Evolutionary conservation across 345 rosid species (phyloP).

Genomic region (Citropsis articulata): DNA sequence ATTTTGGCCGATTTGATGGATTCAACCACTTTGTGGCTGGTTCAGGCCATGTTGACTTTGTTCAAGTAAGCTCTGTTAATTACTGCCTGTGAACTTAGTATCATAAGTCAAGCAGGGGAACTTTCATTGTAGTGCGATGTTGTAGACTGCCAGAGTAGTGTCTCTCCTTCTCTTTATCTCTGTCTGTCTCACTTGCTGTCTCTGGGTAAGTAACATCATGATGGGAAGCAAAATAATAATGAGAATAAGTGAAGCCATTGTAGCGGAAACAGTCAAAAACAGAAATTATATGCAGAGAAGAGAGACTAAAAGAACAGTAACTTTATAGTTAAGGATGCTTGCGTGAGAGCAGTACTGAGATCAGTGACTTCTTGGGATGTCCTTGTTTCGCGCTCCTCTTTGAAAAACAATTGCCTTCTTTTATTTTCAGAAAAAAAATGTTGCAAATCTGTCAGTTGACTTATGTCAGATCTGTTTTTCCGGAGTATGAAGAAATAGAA

Average conservation of each 20-base stretch:
- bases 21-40: slow-evolving; percentile 64
- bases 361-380: no score
- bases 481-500: not conserved
- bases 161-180: not conserved
- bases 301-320: no score
- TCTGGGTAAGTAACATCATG: not conserved
- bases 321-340: no score
- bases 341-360: no score
- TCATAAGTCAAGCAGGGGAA: not conserved
- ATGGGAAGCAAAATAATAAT: not conserved
- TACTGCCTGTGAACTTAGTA: slow-evolving; percentile 1
- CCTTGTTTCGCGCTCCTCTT: no score
- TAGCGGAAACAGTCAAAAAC: not conserved
- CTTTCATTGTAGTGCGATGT: not conserved
- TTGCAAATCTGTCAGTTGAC: not conserved
- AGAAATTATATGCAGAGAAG: not conserved
- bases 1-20: slow-evolving; percentile 68
- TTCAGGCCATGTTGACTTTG: slow-evolving; percentile 56
- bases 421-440: not conserved
- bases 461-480: not conserved
- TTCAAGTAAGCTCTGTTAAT: slow-evolving; percentile 51
- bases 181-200: not conserved
- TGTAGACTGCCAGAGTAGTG: not conserved
- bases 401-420: not conserved
- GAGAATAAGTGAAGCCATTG: not conserved